phyloP scores from a whole-genome alignment of 2,329 filamentous ascomycete species.

The Lasiodiplodia theobromae region DNA sequence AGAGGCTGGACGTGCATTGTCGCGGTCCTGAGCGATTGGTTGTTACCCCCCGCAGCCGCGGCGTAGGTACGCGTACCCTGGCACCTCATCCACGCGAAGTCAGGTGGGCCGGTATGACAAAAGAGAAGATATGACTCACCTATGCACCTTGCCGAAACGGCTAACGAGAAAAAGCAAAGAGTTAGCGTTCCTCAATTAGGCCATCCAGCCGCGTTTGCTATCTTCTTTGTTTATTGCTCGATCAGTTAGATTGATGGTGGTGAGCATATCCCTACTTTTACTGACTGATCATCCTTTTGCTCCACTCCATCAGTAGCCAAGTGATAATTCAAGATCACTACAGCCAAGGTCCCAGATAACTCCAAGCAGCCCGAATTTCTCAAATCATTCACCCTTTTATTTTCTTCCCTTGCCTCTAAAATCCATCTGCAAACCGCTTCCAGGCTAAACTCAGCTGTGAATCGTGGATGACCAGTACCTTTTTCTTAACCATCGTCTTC shows the following conservation, averaged over 20 bases:
- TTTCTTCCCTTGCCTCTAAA: not conserved
- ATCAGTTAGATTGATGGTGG: too few species aligned
- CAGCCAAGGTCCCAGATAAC: too few species aligned
- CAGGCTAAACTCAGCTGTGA: not conserved
- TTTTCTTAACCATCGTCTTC: not conserved
- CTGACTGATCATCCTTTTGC: too few species aligned
- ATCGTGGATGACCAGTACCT: not conserved
- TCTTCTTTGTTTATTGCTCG: too few species aligned
- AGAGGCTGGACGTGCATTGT: not conserved
- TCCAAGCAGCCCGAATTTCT: not conserved
- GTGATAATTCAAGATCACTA: too few species aligned
- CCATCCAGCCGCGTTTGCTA: too few species aligned
- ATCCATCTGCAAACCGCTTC: not conserved
- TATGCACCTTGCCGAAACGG: not conserved
- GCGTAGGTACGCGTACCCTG: not conserved
- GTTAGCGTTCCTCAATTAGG: not conserved
- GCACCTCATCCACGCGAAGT: not conserved
- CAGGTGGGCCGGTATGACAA: not conserved
- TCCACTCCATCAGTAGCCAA: too few species aligned
- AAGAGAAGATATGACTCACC: not conserved
- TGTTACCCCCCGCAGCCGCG: not conserved
- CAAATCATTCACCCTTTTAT: not conserved
- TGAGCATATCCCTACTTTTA: too few species aligned
- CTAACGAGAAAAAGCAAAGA: not conserved
- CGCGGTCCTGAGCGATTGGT: not conserved